Evolutionary conservation across 495 filamentous ascomycete genomes (phyloP).

Genomic region (Tuber brumale): DNA sequence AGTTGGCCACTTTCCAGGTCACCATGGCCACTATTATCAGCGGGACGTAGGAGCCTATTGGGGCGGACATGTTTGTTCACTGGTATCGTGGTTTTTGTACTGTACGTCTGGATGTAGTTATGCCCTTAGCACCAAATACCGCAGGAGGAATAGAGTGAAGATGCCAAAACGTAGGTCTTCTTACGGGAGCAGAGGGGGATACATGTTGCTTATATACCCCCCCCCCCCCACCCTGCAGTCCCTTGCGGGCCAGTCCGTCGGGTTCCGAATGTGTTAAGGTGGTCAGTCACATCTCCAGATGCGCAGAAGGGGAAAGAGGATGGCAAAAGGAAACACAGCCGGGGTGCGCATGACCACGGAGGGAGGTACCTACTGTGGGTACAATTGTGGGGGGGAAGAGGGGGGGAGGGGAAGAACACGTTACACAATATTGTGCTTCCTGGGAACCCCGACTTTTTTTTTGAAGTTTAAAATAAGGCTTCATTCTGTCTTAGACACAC

Average conservation of each 20-base stretch:
- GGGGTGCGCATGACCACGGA: neutral
- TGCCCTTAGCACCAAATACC: neutral
- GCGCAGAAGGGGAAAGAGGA: neutral
- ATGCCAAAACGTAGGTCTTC: neutral
- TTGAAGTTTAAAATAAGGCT: neutral
- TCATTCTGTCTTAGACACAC: neutral
- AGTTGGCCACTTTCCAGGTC: constrained; percentile 2
- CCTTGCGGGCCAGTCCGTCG: neutral
- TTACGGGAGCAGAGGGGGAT: neutral
- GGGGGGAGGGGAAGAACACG: neutral
- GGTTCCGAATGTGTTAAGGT: neutral
- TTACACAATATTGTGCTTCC: neutral
- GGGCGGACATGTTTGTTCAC: neutral
- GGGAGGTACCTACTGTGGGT: neutral
- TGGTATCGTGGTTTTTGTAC: neutral
- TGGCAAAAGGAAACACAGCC: neutral
- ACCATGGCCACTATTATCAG: neutral
- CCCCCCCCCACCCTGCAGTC: neutral
- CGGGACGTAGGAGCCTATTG: neutral
- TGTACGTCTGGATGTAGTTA: neutral
- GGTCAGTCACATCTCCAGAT: neutral
- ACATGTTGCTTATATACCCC: neutral
- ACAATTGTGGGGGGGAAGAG: neutral
- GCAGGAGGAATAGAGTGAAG: neutral
- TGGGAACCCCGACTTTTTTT: neutral